Evolutionary conservation across 768 basidiomycete species (phyloP).

Genomic region (Tricholoma bakamatsutake): DNA sequence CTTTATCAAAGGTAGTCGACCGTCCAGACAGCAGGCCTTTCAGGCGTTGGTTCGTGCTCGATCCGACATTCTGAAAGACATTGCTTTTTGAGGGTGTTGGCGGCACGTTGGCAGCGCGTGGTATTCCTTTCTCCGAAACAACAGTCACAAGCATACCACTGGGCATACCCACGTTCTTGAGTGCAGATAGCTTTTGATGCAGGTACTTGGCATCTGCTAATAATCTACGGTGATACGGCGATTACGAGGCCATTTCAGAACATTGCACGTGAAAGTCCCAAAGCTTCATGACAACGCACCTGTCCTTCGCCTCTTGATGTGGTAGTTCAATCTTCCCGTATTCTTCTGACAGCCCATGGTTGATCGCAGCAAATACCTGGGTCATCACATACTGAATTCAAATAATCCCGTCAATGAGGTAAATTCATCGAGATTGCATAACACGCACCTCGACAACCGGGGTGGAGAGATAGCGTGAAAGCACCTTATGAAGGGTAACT

Average conservation of each 20-base stretch:
- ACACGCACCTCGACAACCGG: slow-evolving; percentile 75
- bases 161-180: slow-evolving; percentile 69
- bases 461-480: slow-evolving; percentile 80
- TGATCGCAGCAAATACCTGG: slow-evolving; percentile 91
- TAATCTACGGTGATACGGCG: slow-evolving; percentile 51
- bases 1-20: slow-evolving; percentile 29
- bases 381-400: slow-evolving; percentile 78
- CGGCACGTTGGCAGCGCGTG: slow-evolving; percentile 24
- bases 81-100: slow-evolving; percentile 28
- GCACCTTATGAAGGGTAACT: slow-evolving; percentile 90
- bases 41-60: slow-evolving; percentile 41
- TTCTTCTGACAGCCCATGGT: slow-evolving; percentile 84
- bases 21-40: slow-evolving; percentile 39
- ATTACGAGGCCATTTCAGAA: not conserved
- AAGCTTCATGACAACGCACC: slow-evolving; percentile 41
- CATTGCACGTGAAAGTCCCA: not conserved
- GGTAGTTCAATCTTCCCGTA: slow-evolving; percentile 79
- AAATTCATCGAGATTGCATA: slow-evolving; percentile 7
- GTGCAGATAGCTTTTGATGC: slow-evolving; percentile 64
- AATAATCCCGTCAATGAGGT: slow-evolving; percentile 11
- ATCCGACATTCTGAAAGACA: slow-evolving; percentile 21
- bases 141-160: slow-evolving; percentile 82
- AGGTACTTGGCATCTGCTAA: slow-evolving; percentile 75
- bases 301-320: slow-evolving; percentile 76
- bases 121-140: slow-evolving; percentile 71